These are phyloP conservation scores for Puccinia novopanici DNA, from an alignment of 1,284 basidiomycete species.

Conservation along the genomic window DNA sequence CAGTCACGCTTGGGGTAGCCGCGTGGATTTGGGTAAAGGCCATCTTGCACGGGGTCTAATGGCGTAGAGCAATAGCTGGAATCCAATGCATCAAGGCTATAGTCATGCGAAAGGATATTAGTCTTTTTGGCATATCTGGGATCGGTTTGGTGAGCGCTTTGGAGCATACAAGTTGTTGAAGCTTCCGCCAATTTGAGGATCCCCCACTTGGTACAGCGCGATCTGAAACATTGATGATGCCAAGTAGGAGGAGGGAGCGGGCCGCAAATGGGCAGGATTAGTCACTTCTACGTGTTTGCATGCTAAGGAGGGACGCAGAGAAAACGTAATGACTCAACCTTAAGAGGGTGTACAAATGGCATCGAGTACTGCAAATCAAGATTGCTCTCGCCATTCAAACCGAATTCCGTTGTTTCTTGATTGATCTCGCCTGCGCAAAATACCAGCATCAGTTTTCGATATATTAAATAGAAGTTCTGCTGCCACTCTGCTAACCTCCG, in stretches of 20 bases:
- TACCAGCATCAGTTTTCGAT: neutral
- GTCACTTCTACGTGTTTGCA: neutral
- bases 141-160: slow-evolving; percentile 62
- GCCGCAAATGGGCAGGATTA: neutral
- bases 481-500: slow-evolving; percentile 59
- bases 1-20: slow-evolving; percentile 64
- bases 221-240: slow-evolving; percentile 26
- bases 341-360: slow-evolving; percentile 61
- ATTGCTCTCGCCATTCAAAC: slow-evolving; percentile 64
- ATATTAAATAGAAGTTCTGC: neutral
- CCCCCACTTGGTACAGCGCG: slow-evolving; percentile 64
- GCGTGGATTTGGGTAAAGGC: slow-evolving; percentile 65
- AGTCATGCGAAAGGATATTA: neutral
- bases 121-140: neutral
- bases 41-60: slow-evolving; percentile 65
- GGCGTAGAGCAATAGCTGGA: slow-evolving; percentile 67
- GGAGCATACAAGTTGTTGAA: slow-evolving; percentile 52
- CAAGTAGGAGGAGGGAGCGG: neutral
- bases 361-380: slow-evolving; percentile 66
- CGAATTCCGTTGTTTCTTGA: slow-evolving; percentile 59
- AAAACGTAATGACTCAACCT: slow-evolving; percentile 55
- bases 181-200: slow-evolving; percentile 58
- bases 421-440: slow-evolving; percentile 54
- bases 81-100: slow-evolving; percentile 63
- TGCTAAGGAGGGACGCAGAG: neutral